Evolutionary conservation across 768 basidiomycete species (phyloP), one percentile per base, ranked within the genome.

Genomic region (Agrocybe chaxingu): DNA sequence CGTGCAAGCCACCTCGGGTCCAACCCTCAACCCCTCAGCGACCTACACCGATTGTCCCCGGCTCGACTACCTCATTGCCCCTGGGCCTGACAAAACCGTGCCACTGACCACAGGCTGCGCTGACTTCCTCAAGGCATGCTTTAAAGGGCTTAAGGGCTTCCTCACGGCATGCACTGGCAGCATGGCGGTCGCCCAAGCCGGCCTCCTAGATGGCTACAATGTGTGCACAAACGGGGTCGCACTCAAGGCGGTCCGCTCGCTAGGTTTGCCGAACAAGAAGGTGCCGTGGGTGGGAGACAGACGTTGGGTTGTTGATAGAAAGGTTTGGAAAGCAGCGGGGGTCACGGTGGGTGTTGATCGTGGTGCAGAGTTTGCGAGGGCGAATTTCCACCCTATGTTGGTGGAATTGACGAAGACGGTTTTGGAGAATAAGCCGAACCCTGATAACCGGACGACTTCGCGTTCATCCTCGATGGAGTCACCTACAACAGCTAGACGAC

Each of bases 211-310:
- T n/a, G n/a, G n/a, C n/a, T n/a, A n/a, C n/a, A n/a, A n/a, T n/a
- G n/a, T n/a, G n/a, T n/a, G n/a, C n/a, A n/a, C n/a, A n/a, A n/a
- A n/a, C n/a, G n/a, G n/a, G n/a, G n/a, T n/a, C n/a, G n/a, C n/a
- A n/a, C n/a, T n/a, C n/a, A n/a, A n/a, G n/a, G n/a, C 13, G 3
- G 8, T 57, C 0, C 55, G 54, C 2, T 51, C 19, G 33, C 2
- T 33, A 3, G 60, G 59, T 2, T 1, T 32, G 16, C 38, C 61
- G 36, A 35, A 59, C 41, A 57, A 52, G 44, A 62, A 61, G 4
- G 62, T 66, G 29, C 56, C 59, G n/a, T 66, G 64, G 64, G 48
- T 66, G 0, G 58, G 58, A 1, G 61, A 66, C 24, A 24, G 24
- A 4, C 24, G 24, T 24, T 24, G 24, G 24, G 4, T 24, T 24